Percentiles rank a stretch among this genome's conserved stretches.
Conservation (phyloP, 345 rosid genomes). For the Arabidopsis arenosa region DNA sequence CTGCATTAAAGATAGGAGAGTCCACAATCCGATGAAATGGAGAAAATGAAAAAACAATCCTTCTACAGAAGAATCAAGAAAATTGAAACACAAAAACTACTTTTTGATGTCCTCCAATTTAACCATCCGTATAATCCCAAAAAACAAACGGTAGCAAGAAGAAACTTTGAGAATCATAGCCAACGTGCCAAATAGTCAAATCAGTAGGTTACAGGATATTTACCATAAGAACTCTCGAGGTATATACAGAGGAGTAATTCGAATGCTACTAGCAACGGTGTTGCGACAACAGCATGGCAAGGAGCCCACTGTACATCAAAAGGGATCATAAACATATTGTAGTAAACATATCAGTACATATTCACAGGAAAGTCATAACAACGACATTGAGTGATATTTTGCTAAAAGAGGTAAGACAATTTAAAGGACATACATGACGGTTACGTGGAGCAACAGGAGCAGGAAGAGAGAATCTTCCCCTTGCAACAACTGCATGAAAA, state of each 20-base stretch:
- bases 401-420: slow-evolving; percentile 13
- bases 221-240: slow-evolving; percentile 86
- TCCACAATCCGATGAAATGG: slow-evolving; percentile 18
- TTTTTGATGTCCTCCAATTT: slow-evolving; percentile 8
- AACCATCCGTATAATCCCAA: background rate
- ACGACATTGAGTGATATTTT: background rate
- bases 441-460: slow-evolving; percentile 92
- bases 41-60: background rate
- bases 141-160: slow-evolving; percentile 12
- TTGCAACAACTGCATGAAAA: slow-evolving; percentile 92
- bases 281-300: slow-evolving; percentile 94
- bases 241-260: slow-evolving; percentile 95
- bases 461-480: slow-evolving; percentile 96
- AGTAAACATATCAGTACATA: background rate
- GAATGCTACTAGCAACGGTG: slow-evolving; percentile 92
- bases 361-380: background rate
- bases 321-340: slow-evolving; percentile 8
- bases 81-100: slow-evolving; percentile 11
- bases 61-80: slow-evolving; percentile 22
- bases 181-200: background rate
- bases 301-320: slow-evolving; percentile 95
- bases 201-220: slow-evolving; percentile 30
- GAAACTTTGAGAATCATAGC: slow-evolving; percentile 8
- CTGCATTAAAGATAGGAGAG: slow-evolving; percentile 38
- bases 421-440: slow-evolving; percentile 69